These are phyloP conservation scores for Fomitopsis betulina DNA, from an alignment of 1,284 basidiomycete species.

Conservation along the genomic window DNA sequence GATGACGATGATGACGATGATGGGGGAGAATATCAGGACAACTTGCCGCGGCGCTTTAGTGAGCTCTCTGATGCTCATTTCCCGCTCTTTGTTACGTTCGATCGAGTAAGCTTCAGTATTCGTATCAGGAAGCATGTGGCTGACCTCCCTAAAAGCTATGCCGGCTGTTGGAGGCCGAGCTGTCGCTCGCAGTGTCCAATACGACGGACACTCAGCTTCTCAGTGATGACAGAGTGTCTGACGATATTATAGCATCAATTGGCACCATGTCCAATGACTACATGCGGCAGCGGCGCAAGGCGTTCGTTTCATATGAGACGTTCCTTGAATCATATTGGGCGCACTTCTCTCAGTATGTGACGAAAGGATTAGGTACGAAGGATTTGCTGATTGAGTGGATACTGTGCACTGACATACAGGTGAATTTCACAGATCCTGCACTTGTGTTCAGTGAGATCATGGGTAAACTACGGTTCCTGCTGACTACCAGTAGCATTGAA, in stretches of 20 bases:
- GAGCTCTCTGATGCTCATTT: slow-evolving; percentile 58
- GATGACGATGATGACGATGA: slow-evolving; percentile 48
- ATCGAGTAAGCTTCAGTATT: slow-evolving; percentile 36
- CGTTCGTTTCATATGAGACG: slow-evolving; percentile 42
- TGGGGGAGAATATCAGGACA: slow-evolving; percentile 39
- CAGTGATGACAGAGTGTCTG: background rate
- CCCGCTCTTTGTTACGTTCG: slow-evolving; percentile 66
- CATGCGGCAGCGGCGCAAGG: slow-evolving; percentile 18
- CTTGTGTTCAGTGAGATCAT: slow-evolving; percentile 67
- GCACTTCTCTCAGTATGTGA: slow-evolving; percentile 50
- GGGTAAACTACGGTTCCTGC: slow-evolving; percentile 31
- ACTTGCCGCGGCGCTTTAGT: slow-evolving; percentile 54
- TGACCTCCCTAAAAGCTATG: slow-evolving; percentile 32
- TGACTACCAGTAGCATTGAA: too few species aligned
- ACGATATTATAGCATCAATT: background rate
- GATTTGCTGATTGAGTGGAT: background rate
- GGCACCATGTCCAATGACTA: slow-evolving; percentile 18
- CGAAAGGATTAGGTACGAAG: slow-evolving; percentile 47
- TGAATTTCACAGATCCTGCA: slow-evolving; percentile 45
- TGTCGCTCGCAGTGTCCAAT: background rate
- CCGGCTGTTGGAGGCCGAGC: slow-evolving; percentile 20
- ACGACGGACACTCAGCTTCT: background rate
- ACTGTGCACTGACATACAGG: background rate
- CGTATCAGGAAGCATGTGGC: too few species aligned
- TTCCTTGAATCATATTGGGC: slow-evolving; percentile 61